phyloP scores from a whole-genome alignment of 2,329 filamentous ascomycete genomes.

The Colletotrichum sojae region DNA sequence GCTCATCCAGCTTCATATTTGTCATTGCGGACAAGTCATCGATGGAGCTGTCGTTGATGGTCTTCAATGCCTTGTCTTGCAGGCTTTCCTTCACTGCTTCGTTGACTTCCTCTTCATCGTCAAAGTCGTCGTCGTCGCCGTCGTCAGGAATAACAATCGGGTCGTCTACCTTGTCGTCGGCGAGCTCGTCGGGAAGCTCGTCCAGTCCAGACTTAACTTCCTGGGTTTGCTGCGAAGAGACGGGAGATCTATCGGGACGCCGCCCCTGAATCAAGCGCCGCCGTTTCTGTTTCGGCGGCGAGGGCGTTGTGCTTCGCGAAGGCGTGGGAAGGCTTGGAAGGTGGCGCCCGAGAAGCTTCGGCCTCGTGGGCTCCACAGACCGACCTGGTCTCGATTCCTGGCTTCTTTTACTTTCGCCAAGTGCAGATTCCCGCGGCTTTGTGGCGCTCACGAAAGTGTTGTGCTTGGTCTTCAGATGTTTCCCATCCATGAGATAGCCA shows the following conservation, averaged over 20 bases:
- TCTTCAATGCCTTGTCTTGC: slow-evolving; percentile 73
- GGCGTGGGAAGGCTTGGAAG: slow-evolving; percentile 36
- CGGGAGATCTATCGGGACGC: slow-evolving; percentile 43
- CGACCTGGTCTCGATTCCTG: slow-evolving; percentile 34
- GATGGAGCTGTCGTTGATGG: slow-evolving; percentile 84
- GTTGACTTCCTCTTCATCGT: slow-evolving; percentile 45
- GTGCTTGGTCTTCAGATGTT: slow-evolving; percentile 41
- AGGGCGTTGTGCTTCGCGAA: slow-evolving; percentile 43
- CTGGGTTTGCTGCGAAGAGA: slow-evolving; percentile 42
- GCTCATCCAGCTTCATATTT: slow-evolving; percentile 77
- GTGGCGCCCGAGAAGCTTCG: slow-evolving; percentile 41
- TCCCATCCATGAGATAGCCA: slow-evolving; percentile 46
- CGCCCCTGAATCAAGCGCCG: slow-evolving; percentile 55
- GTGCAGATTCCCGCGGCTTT: slow-evolving; percentile 44
- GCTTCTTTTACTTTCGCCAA: slow-evolving; percentile 10
- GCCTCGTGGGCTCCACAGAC: slow-evolving; percentile 32
- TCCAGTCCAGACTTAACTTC: slow-evolving; percentile 45
- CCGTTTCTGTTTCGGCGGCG: slow-evolving; percentile 48
- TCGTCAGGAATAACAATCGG: slow-evolving; percentile 51
- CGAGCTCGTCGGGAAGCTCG: slow-evolving; percentile 47
- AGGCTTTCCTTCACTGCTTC: slow-evolving; percentile 47
- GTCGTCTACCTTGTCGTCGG: slow-evolving; percentile 48
- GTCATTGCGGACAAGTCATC: slow-evolving; percentile 88
- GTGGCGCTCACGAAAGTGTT: slow-evolving; percentile 28
- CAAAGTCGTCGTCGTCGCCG: slow-evolving; percentile 58